phyloP scores from a whole-genome alignment of 2,329 filamentous ascomycete species.

The Botrytis fragariae region DNA sequence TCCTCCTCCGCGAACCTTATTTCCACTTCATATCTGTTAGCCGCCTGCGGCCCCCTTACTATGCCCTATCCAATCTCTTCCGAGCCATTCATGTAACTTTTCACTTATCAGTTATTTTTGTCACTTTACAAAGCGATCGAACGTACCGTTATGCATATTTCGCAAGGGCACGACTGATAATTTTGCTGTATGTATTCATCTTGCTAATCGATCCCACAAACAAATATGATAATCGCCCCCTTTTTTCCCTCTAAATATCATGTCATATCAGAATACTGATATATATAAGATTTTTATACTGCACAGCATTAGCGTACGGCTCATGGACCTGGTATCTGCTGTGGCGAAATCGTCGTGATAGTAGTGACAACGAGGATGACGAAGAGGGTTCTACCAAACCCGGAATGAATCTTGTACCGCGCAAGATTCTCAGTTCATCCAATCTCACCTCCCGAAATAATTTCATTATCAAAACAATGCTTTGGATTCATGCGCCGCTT shows the following conservation, averaged over 20 bases:
- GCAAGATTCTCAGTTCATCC: neutral
- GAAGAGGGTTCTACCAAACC: neutral
- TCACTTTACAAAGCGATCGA: neutral
- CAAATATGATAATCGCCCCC: neutral
- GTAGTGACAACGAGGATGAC: neutral
- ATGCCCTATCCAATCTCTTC: neutral
- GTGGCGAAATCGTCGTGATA: neutral
- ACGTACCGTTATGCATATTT: neutral
- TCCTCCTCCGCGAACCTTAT: neutral
- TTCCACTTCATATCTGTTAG: neutral
- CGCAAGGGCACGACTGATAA: neutral
- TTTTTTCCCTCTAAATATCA: neutral
- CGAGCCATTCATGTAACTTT: neutral
- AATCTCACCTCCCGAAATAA: neutral
- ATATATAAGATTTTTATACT: neutral
- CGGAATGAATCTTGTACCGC: neutral
- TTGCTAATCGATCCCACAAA: neutral
- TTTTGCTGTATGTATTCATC: neutral
- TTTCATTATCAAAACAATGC: neutral
- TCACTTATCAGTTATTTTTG: neutral
- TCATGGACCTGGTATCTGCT: neutral
- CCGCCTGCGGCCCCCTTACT: neutral
- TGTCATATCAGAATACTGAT: neutral
- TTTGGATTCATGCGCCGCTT: neutral
- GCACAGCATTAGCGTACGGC: neutral